These are phyloP conservation scores for Zygosaccharomyces bailii DNA, from an alignment of 805 yeast species.

Conservation along the genomic window DNA sequence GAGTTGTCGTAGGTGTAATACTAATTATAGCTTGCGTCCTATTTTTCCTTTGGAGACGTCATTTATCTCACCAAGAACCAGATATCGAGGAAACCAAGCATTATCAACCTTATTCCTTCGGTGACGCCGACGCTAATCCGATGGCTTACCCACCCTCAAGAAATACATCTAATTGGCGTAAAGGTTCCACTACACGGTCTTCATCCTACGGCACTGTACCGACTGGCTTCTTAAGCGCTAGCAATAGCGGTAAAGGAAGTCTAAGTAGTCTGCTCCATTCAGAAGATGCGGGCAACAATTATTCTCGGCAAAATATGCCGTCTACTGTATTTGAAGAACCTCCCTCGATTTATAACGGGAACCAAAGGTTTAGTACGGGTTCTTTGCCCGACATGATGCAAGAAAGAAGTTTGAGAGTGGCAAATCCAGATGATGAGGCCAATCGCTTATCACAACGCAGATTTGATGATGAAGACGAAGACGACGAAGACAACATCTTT, in stretches of 20 bases:
- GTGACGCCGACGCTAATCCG: conserved; percentile 31
- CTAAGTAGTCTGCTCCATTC: conserved; percentile 3
- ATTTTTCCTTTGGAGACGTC: conserved; percentile 43
- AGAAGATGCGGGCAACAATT: conserved; percentile 6
- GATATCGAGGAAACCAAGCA: conserved; percentile 43
- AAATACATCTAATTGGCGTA: conserved; percentile 17
- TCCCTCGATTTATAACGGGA: conserved; percentile 40
- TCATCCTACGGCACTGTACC: conserved; percentile 16
- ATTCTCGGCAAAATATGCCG: conserved; percentile 13
- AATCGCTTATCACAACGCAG: conserved; percentile 15
- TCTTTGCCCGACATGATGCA: conserved; percentile 46
- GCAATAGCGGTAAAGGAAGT: conserved; percentile 13
- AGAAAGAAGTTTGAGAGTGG: conserved; percentile 48
- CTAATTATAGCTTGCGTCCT: conserved; percentile 40
- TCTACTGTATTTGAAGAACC: conserved; percentile 22
- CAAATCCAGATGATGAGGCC: conserved; percentile 39
- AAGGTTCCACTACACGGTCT: conserved; percentile 13
- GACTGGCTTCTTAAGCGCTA: conserved; percentile 15
- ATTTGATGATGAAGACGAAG: conserved; percentile 12
- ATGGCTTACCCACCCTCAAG: conserved; percentile 23
- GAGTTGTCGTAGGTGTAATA: conserved; percentile 44
- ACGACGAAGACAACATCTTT: conserved; percentile 13
- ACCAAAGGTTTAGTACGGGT: conserved; percentile 52
- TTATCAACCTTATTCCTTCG: conserved; percentile 37
- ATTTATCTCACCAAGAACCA: conserved; percentile 36